phyloP scores from a whole-genome alignment of 495 filamentous ascomycete genomes.

The Penicillium lividum region DNA sequence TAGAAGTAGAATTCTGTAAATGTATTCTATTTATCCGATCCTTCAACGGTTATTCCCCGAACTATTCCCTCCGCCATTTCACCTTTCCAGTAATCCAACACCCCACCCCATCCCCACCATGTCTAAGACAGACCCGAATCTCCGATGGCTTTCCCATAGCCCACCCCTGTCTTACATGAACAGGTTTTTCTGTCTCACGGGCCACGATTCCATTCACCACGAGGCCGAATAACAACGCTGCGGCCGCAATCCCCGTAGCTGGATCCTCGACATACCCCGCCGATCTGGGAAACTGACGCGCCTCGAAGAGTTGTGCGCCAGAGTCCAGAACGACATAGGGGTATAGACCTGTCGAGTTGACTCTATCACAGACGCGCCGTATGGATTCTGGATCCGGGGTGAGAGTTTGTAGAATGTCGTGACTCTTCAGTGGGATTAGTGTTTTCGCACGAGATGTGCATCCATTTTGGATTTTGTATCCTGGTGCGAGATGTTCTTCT shows the following conservation, averaged over 20 bases:
- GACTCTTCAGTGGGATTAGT: slow-evolving; percentile 9
- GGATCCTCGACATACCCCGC: slow-evolving; percentile 15
- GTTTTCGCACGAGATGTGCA: slow-evolving; percentile 11
- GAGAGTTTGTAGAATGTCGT: not conserved
- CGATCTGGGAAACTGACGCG: slow-evolving; percentile 13
- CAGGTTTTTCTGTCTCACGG: not conserved
- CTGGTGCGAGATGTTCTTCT: not conserved
- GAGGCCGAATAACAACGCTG: slow-evolving; percentile 11
- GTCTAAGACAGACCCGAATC: slow-evolving; percentile 10
- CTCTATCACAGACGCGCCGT: slow-evolving; percentile 3
- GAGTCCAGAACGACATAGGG: slow-evolving; percentile 7
- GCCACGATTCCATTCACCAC: slow-evolving; percentile 4
- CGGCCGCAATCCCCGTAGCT: slow-evolving; percentile 16
- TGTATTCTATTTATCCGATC: not conserved
- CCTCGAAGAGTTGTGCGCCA: slow-evolving; percentile 8
- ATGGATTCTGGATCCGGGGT: not conserved
- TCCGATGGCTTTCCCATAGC: slow-evolving; percentile 10
- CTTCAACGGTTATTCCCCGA: not conserved
- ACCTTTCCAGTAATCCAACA: slow-evolving; percentile 18
- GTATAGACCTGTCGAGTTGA: slow-evolving; percentile 17
- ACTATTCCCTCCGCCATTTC: not conserved
- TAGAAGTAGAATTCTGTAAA: too few relatives aligned
- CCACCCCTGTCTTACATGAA: slow-evolving; percentile 15
- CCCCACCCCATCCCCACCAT: slow-evolving; percentile 3
- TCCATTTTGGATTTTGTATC: slow-evolving; percentile 7